Base-by-base conservation (phyloP, 176 grass and related monocot genomes). In the Oryza nivara region DNA sequence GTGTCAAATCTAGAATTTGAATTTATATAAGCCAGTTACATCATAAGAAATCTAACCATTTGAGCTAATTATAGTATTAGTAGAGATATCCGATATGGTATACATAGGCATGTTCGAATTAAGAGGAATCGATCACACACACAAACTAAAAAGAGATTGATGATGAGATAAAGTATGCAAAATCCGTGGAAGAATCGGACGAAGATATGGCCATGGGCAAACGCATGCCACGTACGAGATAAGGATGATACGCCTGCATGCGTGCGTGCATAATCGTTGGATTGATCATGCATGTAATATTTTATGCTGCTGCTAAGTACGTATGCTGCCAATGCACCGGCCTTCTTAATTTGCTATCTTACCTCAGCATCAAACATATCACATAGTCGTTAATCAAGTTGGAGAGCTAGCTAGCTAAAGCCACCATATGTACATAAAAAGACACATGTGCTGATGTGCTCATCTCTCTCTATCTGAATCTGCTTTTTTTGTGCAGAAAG, bases 121-220 rank as follows among this genome's bases (percentile, higher is more conserved):
- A 30, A 30, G 46, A 54, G 38, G 52, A 64, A 73, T 51, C 14
- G 4, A 11, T 3, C 75, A 11, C 16, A 56, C 40, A 65, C n/a
- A 54, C 9, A 54, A 1, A 52, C 22, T 36, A 32, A 30, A 30
- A 78, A 15, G 22, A 66, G 41, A 58, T 1, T 2, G 30, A 51
- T 65, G 34, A 16, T 15, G 22, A 17, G 6, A 64, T 77, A 77
- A 71, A 88, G 26, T 49, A 87, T 49, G 32, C 23, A 2, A 77
- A 48, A 60, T 47, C 12, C 1, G 64, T 65, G 82, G 64, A 84
- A 85, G 82, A 85, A 89, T 89, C 77, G 28, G n/a, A 69, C 28
- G 63, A 80, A 85, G 81, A 61, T 79, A 17, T 49, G 58, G 65
- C 30, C 9, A 54, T 63, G 2, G 68, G 40, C 40, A 49, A 49